Evolutionary conservation across 2,329 filamentous ascomycete genomes (phyloP), one percentile per base, ranked within the genome.

Genomic region (Lecanicillium sp.): DNA sequence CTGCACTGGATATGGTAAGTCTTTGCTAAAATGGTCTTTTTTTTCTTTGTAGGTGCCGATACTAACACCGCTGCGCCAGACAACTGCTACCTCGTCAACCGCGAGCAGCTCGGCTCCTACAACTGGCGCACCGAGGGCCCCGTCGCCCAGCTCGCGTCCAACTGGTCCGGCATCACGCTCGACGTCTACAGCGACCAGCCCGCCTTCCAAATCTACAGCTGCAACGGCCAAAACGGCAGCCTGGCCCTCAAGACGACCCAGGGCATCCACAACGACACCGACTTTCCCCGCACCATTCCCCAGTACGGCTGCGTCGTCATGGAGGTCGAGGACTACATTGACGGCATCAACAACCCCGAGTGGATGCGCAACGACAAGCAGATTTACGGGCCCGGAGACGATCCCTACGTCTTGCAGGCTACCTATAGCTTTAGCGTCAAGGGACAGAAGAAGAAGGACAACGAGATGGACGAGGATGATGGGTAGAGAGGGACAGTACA

Each of bases 271-370:
- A 68, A 74, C 44, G 61, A 73, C 44, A 46, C 61, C 2, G 61
- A 65, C 22, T 74, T 79, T 49, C 74, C 77, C 4, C 69, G 80
- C 28, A 74, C 74, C 7, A 81, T 87, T 18, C 72, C 77, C 40
- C 58, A 89, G 66, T 87, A 88, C 55, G 88, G 87, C 22, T 96
- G 90, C 60, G 55, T 95, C 18, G 90, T 95, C 35, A 74, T 96
- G 60, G 90, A 96, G 66, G 86, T 92, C 11, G 78, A 96, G 69
- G 88, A 92, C 59, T 96, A 80, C 77, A 94, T 96, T 54, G 89
- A 94, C 57, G 88, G 74, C 18, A 92, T 97, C 64, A 96, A 95
- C 64, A 77, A 94, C 51, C 89, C 89, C 0, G 77, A 87, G 60
- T 96, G 90, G 90, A 79, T 79, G 43, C 76, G 89, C 40, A 62